Evolutionary conservation across 345 rosid genomes (phyloP), one percentile per base, ranked within the genome.

Genomic region (Eucalyptus fibrosa): DNA sequence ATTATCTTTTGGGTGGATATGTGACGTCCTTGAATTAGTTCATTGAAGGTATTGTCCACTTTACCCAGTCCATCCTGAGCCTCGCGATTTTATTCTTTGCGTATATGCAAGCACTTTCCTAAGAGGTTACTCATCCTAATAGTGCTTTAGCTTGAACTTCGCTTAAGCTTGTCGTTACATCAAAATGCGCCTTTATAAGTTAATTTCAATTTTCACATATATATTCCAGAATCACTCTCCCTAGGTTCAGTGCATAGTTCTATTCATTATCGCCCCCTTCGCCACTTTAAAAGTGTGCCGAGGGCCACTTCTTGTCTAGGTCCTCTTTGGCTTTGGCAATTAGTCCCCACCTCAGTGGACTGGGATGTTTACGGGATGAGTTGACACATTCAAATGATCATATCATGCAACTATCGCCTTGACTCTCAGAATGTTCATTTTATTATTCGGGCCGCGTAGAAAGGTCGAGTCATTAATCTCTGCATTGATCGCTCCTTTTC

Each of bases 11-110:
- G 72, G 72, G 34, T 62, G 72, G 34, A 30, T 24, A 24, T 56
- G 62, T 21, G 62, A 56, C 12, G 13, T 56, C 12, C 62, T 56
- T 56, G 28, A 3, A 9, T 23, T 56, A 56, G 9, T 24, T 56
- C 62, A 23, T 23, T 24, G 28, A 56, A 9, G 62, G 6, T 56
- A 56, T 56, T 56, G 6, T 56, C 62, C 3, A 6, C 30, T 56
- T 56, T 56, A 24, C 5, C 3, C 30, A 0, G 3, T 24, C 30
- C 62, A 56, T 23, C 26, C 3, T 0, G 13, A 56, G 1, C 30
- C 12, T 23, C 4, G 2, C 0, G 19, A 21, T 56, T 56, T 9
- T 56, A 9, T 56, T 2, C 30, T 56, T 23, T 56, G 62, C 19
- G 0, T 56, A 56, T 5, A 56, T 56, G 62, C 62, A 56, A 21